Percentiles rank a stretch among this genome's conserved stretches.
phyloP scores from a whole-genome alignment of 2,329 filamentous ascomycete species.

The Pseudogymnoascus sp. region DNA sequence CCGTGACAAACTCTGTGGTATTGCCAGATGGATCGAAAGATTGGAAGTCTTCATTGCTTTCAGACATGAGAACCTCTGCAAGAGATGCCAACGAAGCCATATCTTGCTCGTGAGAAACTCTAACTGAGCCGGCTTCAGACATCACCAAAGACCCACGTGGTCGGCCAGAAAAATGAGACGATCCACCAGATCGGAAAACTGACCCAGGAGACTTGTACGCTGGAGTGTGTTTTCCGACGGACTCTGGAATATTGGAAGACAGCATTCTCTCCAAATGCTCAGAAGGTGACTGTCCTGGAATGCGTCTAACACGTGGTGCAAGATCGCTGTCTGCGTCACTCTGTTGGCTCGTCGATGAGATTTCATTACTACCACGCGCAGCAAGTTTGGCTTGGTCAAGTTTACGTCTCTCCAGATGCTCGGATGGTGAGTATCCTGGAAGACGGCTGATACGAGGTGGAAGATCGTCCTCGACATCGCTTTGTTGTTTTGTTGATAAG shows the following conservation, averaged over 20 bases:
- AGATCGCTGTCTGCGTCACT: neutral
- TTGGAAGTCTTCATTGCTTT: neutral
- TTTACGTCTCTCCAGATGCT: neutral
- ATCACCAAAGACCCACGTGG: neutral
- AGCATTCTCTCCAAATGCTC: constrained; percentile 1
- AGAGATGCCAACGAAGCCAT: constrained; percentile 22
- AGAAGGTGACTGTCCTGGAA: constrained; percentile 3
- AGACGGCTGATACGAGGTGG: neutral
- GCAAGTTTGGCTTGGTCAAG: neutral
- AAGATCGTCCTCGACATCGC: neutral
- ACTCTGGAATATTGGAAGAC: neutral
- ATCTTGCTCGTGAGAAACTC: constrained; percentile 23
- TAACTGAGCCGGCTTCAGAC: neutral
- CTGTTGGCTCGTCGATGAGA: neutral
- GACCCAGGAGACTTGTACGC: neutral
- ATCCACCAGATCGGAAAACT: neutral
- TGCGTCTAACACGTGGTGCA: neutral
- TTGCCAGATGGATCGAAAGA: neutral
- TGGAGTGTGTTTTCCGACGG: neutral
- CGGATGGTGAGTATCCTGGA: neutral
- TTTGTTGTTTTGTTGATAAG: neutral
- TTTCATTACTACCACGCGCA: neutral
- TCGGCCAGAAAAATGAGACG: neutral
- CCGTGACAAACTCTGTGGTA: neutral
- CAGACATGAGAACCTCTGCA: constrained; percentile 17